Evolutionary conservation across 495 filamentous ascomycete genomes (phyloP).

Genomic region (Penicillium arizonense): DNA sequence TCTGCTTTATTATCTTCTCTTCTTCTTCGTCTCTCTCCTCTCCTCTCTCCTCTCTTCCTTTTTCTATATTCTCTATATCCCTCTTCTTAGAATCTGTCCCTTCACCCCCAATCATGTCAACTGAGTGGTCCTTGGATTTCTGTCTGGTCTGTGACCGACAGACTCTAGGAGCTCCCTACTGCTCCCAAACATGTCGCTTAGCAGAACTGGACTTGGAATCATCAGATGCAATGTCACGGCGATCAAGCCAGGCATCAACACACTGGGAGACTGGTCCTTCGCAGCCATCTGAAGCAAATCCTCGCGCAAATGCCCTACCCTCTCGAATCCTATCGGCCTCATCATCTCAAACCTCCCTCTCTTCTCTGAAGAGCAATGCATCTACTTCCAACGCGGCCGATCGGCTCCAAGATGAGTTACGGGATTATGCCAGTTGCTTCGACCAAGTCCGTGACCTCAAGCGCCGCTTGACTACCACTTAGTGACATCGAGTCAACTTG

Average conservation of each 20-base stretch:
- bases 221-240: slow-evolving; percentile 22
- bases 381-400: slow-evolving; percentile 62
- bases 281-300: slow-evolving; percentile 14
- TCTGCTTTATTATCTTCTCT: background rate
- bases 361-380: slow-evolving; percentile 67
- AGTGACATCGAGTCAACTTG: slow-evolving; percentile 5
- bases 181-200: slow-evolving; percentile 88
- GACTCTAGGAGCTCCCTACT: slow-evolving; percentile 75
- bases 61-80: background rate
- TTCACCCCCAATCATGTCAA: slow-evolving; percentile 56
- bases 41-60: background rate
- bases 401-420: slow-evolving; percentile 75
- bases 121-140: slow-evolving; percentile 89
- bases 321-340: slow-evolving; percentile 63
- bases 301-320: slow-evolving; percentile 11
- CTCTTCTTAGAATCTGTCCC: background rate
- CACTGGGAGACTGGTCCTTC: slow-evolving; percentile 28
- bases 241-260: slow-evolving; percentile 6
- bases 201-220: slow-evolving; percentile 76
- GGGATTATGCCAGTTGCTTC: slow-evolving; percentile 83
- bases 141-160: slow-evolving; percentile 94
- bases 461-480: slow-evolving; percentile 51
- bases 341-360: slow-evolving; percentile 81
- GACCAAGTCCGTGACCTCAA: slow-evolving; percentile 72
- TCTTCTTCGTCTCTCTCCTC: background rate